Evolutionary conservation across 768 basidiomycete genomes (phyloP), one percentile per base, ranked within the genome.

Genomic region (Amanita molliuscula): DNA sequence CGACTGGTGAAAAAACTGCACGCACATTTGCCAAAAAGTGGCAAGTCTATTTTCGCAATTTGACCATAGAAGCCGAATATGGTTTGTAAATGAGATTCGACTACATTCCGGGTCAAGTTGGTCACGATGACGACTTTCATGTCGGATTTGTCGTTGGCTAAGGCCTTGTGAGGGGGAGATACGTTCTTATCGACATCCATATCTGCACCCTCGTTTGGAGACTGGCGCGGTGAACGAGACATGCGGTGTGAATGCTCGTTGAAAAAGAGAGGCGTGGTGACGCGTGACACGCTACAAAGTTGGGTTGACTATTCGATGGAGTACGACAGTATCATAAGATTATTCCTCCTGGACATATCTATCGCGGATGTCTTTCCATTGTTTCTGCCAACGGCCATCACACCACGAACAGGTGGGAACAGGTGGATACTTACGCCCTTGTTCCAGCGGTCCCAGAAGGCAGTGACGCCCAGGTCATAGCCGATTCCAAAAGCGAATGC

Each of bases 341-440:
- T 18, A 50, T 34, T 50, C 49, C 62, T 69, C 71, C 53, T 70
- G 61, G 49, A 83, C 65, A 61, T 94, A 94, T 69, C 79, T 88
- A 61, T 76, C 64, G 55, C 92, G 88, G 65, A 95, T 88, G 61
- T 95, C 92, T 67, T 94, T 89, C 92, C 92, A 94, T 81, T 92
- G 90, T 79, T 92, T 92, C 92, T 94, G 65, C 37, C 53, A 43
- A 48, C 59, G 48, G 67, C 51, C 25, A 41, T 44, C 25, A 41
- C 28, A 37, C 49, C 20, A 45, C 52, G 49, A 16, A 20, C 49
- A 42, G 36, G 38, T 37, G 46, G 8, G 25, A 25, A 20, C 29
- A 42, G 28, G 40, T 25, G 20, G 50, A 13, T 43, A 87, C 90
- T 73, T 64, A 96, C 93, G 50, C 94, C 95, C 63, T 77, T 75